Conservation (phyloP, 2,329 filamentous ascomycete genomes). For the Thielaviopsis cerberus region DNA sequence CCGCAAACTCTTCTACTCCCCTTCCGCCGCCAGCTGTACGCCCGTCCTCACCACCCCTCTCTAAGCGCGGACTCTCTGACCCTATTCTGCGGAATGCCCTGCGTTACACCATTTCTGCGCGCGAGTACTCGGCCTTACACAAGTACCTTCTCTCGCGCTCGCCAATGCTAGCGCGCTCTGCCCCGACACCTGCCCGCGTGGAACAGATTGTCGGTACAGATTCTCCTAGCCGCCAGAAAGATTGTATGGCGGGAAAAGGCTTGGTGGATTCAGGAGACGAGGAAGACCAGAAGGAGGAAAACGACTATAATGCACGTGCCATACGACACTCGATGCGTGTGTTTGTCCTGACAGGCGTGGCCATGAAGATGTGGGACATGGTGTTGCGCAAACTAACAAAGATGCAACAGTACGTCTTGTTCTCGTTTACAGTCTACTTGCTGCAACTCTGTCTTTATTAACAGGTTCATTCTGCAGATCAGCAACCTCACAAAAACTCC, state of each 20-base stretch:
- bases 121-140: slow-evolving; percentile 73
- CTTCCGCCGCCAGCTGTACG: slow-evolving; percentile 1
- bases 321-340: slow-evolving; percentile 33
- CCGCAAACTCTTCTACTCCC: background rate
- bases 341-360: slow-evolving; percentile 32
- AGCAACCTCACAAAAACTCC: slow-evolving; percentile 26
- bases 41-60: background rate
- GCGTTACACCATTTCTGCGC: slow-evolving; percentile 66
- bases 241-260: slow-evolving; percentile 1
- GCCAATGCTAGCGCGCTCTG: slow-evolving; percentile 32
- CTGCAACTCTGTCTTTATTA: background rate
- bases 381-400: slow-evolving; percentile 29
- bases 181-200: slow-evolving; percentile 37
- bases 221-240: background rate
- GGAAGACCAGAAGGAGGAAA: slow-evolving; percentile 17
- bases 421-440: too few relatives aligned
- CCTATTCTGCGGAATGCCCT: slow-evolving; percentile 69
- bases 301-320: slow-evolving; percentile 53
- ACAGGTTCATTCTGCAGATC: slow-evolving; percentile 13
- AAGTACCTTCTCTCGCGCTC: slow-evolving; percentile 64
- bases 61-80: slow-evolving; percentile 24
- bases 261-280: slow-evolving; percentile 17
- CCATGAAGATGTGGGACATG: slow-evolving; percentile 43
- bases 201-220: slow-evolving; percentile 19
- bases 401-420: slow-evolving; percentile 26